phyloP scores from a whole-genome alignment of 208 protist genomes.

The Acanthamoeba royreba region DNA sequence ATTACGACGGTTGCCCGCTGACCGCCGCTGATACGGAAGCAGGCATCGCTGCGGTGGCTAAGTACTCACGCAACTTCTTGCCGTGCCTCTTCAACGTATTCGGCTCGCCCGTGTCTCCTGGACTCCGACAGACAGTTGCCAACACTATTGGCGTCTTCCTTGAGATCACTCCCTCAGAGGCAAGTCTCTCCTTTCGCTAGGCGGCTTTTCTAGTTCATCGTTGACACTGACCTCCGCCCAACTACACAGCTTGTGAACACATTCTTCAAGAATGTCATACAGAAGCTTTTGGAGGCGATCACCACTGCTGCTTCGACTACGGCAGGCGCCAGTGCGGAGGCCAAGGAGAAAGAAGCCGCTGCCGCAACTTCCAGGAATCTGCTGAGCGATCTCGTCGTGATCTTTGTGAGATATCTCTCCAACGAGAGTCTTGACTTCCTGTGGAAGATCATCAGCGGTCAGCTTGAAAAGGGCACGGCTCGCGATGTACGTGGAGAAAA shows the following conservation, averaged over 20 bases:
- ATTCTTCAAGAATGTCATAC: constrained; percentile 26
- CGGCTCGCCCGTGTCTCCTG: not conserved
- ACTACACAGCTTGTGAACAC: constrained; percentile 8
- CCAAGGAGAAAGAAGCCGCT: not conserved
- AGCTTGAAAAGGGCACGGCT: not conserved
- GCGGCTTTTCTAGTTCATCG: too few relatives aligned
- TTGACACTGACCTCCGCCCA: too few relatives aligned
- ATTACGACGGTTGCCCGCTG: not conserved
- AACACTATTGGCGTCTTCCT: not conserved
- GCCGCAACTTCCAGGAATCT: not conserved
- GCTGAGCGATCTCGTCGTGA: not conserved
- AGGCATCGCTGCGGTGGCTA: not conserved
- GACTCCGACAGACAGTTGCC: not conserved
- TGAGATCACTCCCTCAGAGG: not conserved
- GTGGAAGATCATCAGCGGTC: not conserved
- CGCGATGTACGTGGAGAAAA: not conserved
- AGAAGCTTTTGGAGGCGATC: not conserved
- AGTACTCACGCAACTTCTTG: not conserved
- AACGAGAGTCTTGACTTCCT: not conserved
- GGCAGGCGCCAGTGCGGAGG: not conserved
- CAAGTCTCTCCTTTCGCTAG: not conserved
- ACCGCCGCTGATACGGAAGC: not conserved
- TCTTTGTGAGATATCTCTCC: not conserved
- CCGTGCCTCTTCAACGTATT: not conserved
- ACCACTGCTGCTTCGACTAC: not conserved